phyloP scores from a whole-genome alignment of 495 filamentous ascomycete species.

The Annulohypoxylon moriforme region DNA sequence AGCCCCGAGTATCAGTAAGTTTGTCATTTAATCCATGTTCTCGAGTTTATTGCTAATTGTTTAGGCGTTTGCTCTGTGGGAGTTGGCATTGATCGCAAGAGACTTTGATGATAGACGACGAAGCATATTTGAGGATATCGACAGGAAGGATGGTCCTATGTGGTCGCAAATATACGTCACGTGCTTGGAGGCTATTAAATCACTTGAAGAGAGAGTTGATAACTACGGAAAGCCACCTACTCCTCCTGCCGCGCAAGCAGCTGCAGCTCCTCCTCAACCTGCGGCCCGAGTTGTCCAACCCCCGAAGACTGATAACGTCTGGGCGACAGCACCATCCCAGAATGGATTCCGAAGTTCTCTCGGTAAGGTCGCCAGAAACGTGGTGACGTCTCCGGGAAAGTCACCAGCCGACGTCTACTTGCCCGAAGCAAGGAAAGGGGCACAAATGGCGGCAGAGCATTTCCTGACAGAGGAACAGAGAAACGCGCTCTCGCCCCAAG shows the following conservation, averaged over 20 bases:
- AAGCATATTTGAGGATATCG: slow-evolving; percentile 88
- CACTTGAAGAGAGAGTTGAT: slow-evolving; percentile 72
- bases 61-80: slow-evolving; percentile 89
- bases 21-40: not conserved
- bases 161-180: slow-evolving; percentile 81
- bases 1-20: slow-evolving; percentile 62
- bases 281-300: slow-evolving; percentile 43
- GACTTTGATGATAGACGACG: slow-evolving; percentile 78
- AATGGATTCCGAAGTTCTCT: slow-evolving; percentile 46
- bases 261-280: slow-evolving; percentile 42
- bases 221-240: slow-evolving; percentile 63
- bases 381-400: slow-evolving; percentile 69
- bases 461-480: slow-evolving; percentile 60
- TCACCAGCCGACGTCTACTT: slow-evolving; percentile 55
- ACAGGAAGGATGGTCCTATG: slow-evolving; percentile 78
- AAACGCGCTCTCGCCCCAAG: slow-evolving; percentile 54
- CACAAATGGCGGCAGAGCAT: slow-evolving; percentile 50
- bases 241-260: slow-evolving; percentile 45
- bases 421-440: slow-evolving; percentile 54
- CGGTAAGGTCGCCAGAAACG: slow-evolving; percentile 68
- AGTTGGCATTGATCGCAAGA: slow-evolving; percentile 81
- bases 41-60: slow-evolving; percentile 38
- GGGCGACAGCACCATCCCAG: slow-evolving; percentile 20
- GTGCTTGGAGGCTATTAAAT: slow-evolving; percentile 73
- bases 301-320: slow-evolving; percentile 56